Base-by-base conservation (phyloP, 768 basidiomycete genomes). In the Neoboletus subvelutipes region DNA sequence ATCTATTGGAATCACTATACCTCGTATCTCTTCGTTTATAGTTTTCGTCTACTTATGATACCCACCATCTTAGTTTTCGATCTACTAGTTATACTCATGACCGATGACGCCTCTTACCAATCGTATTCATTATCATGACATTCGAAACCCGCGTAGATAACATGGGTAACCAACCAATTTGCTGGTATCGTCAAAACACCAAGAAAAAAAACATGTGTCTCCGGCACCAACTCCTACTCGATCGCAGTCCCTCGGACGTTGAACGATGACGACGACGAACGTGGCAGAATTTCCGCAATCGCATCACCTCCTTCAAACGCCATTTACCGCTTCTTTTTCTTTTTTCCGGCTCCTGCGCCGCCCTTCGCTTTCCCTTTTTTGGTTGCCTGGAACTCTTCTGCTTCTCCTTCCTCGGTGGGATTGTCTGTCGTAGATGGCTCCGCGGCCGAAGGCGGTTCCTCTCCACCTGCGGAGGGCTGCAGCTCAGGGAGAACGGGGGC, bases 241-340 rank as follows among this genome's bases (percentile, higher is more conserved):
- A 51, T 22, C 60, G 42, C 55, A 63, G 52, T 50, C 26, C 48
- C 48, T 33, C 28, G 50, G 48, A 52, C 8, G 18, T 22, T 15
- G 40, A 9, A 17, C 1, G 26, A 28, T 17, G 26, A 28, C 26
- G 45, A 28, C 18, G 47, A 49, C 31, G 26, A 37, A 39, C 18
- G 26, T 11, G 13, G 8, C 34, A 45, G 42, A n/a, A n/a, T n/a
- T n/a, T n/a, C n/a, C n/a, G n/a, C n/a, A n/a, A n/a, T n/a, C 40
- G 10, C 42, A 36, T 15, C 20, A 5, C 37, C 50, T 40, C 54
- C 22, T 49, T 26, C 8, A 13, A 36, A 13, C 50, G 6, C 39
- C 42, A 5, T 39, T 50, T 45, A 45, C 47, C 50, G 41, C 39
- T 61, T 68, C 57, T 60, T 62, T 6, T 64, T 66, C 50, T 61